Conservation (phyloP, 345 rosid genomes). For the Acer saccharum region DNA sequence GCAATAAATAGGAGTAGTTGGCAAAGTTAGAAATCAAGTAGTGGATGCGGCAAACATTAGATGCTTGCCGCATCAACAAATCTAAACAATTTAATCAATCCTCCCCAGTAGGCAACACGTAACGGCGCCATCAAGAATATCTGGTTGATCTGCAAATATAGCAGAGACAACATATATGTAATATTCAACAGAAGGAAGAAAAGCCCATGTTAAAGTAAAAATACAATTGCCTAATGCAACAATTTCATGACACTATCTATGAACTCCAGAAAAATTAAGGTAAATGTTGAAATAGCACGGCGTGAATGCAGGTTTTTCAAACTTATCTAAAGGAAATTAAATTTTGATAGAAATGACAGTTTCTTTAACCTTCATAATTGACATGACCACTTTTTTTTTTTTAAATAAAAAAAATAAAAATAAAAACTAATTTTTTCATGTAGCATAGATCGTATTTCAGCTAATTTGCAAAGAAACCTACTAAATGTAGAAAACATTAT, state of each 20-base stretch:
- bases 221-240: not conserved
- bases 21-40: not conserved
- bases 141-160: conserved; percentile 31
- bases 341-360: not conserved
- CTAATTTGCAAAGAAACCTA: not conserved
- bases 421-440: not conserved
- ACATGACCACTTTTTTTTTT: not conserved
- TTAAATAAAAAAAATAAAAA: no score
- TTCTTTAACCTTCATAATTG: not conserved
- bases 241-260: not conserved
- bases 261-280: not conserved
- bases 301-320: not conserved
- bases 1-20: not conserved
- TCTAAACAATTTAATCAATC: conserved; percentile 5
- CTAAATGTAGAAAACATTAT: not conserved
- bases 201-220: not conserved
- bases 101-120: not conserved
- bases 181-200: not conserved
- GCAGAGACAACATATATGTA: not conserved
- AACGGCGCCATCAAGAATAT: not conserved
- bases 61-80: conserved; percentile 11
- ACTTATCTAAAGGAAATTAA: not conserved
- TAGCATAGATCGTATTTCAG: not conserved
- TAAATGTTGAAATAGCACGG: not conserved
- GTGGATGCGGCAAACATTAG: conserved; percentile 12